phyloP scores from a whole-genome alignment of 2,329 filamentous ascomycete genomes.

The Fusarium acutatum region DNA sequence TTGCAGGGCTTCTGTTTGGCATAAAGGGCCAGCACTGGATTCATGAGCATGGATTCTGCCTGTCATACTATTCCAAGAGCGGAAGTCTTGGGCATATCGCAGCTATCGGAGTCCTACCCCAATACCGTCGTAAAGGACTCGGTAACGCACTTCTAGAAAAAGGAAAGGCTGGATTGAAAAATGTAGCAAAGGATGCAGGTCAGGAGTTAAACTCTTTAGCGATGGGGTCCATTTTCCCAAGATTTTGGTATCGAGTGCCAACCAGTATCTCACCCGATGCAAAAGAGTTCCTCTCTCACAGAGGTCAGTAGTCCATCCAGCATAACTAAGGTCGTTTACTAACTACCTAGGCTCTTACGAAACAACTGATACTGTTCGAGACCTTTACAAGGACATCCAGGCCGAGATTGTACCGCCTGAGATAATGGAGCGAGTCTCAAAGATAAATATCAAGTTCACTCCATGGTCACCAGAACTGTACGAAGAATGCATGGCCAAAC shows the following conservation, averaged over 20 bases:
- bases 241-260: constrained; percentile 38
- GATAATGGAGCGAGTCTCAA: constrained; percentile 30
- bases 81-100: constrained; percentile 16
- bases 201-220: constrained; percentile 19
- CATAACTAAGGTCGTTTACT: accelerated
- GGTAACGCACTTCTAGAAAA: constrained; percentile 26
- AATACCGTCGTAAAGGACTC: constrained; percentile 27
- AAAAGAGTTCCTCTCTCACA: constrained; percentile 29
- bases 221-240: constrained; percentile 29
- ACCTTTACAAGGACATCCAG: constrained; percentile 20
- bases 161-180: not conserved
- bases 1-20: constrained; percentile 11
- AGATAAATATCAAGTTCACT: constrained; percentile 24
- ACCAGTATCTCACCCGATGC: not conserved
- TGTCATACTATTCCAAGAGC: constrained; percentile 13
- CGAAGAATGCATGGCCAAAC: constrained; percentile 38
- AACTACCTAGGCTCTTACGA: accelerated
- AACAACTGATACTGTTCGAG: not conserved
- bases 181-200: not conserved
- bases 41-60: constrained; percentile 29
- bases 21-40: constrained; percentile 16
- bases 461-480: constrained; percentile 36
- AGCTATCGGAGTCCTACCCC: constrained; percentile 31
- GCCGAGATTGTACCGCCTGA: constrained; percentile 6
- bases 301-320: not conserved